phyloP scores from a whole-genome alignment of 345 rosid genomes.

The Salix viminalis region DNA sequence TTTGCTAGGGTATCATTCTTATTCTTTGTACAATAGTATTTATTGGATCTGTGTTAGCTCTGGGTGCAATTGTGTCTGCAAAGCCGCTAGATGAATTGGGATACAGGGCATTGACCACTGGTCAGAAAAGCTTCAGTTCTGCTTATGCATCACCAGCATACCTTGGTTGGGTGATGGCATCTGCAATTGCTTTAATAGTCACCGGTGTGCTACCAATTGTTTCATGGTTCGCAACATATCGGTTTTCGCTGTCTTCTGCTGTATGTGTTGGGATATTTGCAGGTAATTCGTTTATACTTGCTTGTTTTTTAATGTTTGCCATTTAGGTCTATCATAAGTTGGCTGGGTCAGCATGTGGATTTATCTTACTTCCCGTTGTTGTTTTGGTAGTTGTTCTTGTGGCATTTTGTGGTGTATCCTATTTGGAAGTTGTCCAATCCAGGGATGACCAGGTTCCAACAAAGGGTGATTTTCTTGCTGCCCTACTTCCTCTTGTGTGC shows the following conservation, averaged over 20 bases:
- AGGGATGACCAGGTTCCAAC: constrained; percentile 85
- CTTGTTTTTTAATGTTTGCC: constrained; percentile 9
- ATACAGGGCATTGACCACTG: constrained; percentile 72
- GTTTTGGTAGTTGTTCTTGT: constrained; percentile 79
- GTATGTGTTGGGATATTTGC: constrained; percentile 70
- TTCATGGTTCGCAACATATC: constrained; percentile 96
- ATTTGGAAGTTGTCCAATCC: constrained; percentile 82
- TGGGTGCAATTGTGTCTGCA: constrained; percentile 85
- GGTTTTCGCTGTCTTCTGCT: constrained; percentile 91
- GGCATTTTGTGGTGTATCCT: constrained; percentile 86
- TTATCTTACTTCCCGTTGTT: constrained; percentile 12
- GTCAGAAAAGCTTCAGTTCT: constrained; percentile 54
- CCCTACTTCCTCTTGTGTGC: constrained; percentile 93
- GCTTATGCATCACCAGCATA: constrained; percentile 84
- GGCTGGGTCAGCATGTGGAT: constrained; percentile 6
- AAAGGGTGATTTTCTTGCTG: constrained; percentile 86
- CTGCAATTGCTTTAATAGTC: constrained; percentile 83
- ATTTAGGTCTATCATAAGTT: constrained; percentile 9
- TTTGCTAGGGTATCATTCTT: constrained; percentile 67
- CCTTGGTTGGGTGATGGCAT: constrained; percentile 98
- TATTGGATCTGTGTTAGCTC: constrained; percentile 64
- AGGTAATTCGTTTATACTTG: constrained; percentile 44
- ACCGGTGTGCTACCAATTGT: constrained; percentile 88
- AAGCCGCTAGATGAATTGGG: constrained; percentile 73
- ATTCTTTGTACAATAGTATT: constrained; percentile 59